Percentiles rank a stretch among this genome's conserved stretches.
Conservation (phyloP, 2,329 filamentous ascomycete genomes). For the Penicillium sp. region DNA sequence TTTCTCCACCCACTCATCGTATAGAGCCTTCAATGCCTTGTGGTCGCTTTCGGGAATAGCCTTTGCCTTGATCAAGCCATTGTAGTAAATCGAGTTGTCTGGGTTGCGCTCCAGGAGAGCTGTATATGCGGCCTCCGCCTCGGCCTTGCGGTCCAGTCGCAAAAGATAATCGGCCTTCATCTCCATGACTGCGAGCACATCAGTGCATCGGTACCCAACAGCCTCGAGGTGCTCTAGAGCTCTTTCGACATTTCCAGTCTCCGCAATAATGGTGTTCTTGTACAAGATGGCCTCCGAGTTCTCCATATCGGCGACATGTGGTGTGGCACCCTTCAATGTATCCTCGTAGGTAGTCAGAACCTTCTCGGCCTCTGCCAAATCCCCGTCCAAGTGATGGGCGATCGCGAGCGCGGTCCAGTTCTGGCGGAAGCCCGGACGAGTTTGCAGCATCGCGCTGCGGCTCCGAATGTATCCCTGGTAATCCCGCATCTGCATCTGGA, state of each 20-base stretch:
- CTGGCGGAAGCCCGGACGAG: constrained; percentile 75
- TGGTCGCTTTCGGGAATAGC: constrained; percentile 61
- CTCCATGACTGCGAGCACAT: constrained; percentile 82
- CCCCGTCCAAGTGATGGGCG: constrained; percentile 85
- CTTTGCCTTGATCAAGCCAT: constrained; percentile 68
- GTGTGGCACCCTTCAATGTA: constrained; percentile 76
- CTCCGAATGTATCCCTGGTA: constrained; percentile 91
- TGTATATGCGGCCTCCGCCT: constrained; percentile 78
- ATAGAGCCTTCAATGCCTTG: constrained; percentile 68
- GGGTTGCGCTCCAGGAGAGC: constrained; percentile 80
- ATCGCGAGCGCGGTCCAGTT: constrained; percentile 98
- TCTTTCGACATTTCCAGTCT: constrained; percentile 76
- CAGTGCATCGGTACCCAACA: constrained; percentile 72
- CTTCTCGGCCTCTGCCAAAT: constrained; percentile 81
- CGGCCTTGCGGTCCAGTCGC: constrained; percentile 70
- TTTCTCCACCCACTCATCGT: constrained; percentile 76
- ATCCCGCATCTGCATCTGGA: constrained; percentile 96
- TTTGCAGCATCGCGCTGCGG: constrained; percentile 80
- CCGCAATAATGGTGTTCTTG: constrained; percentile 91
- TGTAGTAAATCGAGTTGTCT: constrained; percentile 84
- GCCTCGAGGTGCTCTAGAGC: constrained; percentile 83
- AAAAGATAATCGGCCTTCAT: constrained; percentile 79
- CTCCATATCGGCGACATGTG: constrained; percentile 76
- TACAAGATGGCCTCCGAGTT: constrained; percentile 93
- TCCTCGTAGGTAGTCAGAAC: constrained; percentile 90